Base-by-base conservation (phyloP, 2,329 filamentous ascomycete species). In the Stemphylium vesicarium region DNA sequence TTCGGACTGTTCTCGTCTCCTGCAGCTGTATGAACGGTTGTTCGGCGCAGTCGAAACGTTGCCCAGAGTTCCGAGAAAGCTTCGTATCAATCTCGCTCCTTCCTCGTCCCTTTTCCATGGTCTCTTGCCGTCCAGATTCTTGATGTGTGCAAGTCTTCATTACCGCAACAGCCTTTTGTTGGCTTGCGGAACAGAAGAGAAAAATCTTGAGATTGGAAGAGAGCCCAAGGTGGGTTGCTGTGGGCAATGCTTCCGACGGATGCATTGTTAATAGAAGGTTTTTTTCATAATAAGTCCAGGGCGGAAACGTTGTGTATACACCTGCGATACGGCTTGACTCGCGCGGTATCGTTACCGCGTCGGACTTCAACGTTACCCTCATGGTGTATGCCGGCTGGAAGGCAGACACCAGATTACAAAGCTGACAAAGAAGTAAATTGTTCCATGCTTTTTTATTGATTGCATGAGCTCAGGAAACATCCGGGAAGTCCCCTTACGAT, bases 21-120 rank as follows among this genome's bases (percentile, higher is more conserved):
- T 18, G 47, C 46, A 36, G 50, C 57, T 47, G 48, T 50, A 45
- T 46, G 49, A 54, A 59, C 51, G 60, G 49, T 41, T 58, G 57
- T 60, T 57, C 49, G 48, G 54, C 53, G 51, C 45, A 53, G 48
- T 56, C 50, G 22, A 51, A 56, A 53, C 39, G 6, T 37, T 38
- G 46, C 29, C 44, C 35, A 35, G 47, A 44, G 52, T 26, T 18
- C 32, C 42, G 45, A 44, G 35, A 38, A 45, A 35, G 48, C 43
- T 35, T 49, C 24, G 22, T 22, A 31, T 47, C 10, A 22, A 13
- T 38, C 24, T 47, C 44, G 33, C 44, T 31, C 39, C 40, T 35
- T 36, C 11, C 22, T 37, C 20, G 31, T 36, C 42, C 39, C 18
- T 43, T 44, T 20, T 32, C 7, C 26, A 29, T 29, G 9, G 26